A percentile compares a stretch with the other conserved stretches of the same genome.
Conservation (phyloP, 2,329 filamentous ascomycete genomes). For the Cadophora sp. region DNA sequence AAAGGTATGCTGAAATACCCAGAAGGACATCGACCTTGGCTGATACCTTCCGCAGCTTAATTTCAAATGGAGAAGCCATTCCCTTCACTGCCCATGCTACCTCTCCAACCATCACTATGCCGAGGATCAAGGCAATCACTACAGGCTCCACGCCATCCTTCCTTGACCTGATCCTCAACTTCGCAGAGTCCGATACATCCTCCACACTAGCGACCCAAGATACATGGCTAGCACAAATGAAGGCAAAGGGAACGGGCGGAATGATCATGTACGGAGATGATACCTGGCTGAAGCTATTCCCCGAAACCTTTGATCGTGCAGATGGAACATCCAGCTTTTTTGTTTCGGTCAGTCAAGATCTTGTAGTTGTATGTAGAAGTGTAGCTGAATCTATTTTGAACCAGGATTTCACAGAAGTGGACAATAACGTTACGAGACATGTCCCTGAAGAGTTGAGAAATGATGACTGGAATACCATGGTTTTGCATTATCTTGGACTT, state of each 20-base stretch:
- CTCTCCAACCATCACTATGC: conserved; percentile 99
- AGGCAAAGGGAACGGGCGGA: conserved; percentile 72
- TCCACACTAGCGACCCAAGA: conserved; percentile 89
- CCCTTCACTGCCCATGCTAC: conserved; percentile 96
- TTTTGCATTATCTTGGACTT: conserved; percentile 93
- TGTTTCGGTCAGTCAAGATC: conserved; percentile 75
- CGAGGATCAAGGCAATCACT: conserved; percentile 94
- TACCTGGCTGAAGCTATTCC: conserved; percentile 97
- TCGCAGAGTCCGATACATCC: conserved; percentile 91
- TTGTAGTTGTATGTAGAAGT: conserved; percentile 36
- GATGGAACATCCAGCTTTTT: conserved; percentile 99
- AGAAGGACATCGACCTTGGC: background rate
- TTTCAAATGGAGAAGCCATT: conserved; percentile 76
- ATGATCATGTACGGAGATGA: conserved; percentile 97
- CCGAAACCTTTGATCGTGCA: conserved; percentile 80
- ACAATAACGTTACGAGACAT: conserved; percentile 95
- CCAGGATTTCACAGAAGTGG: conserved; percentile 96
- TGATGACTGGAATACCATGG: conserved; percentile 89
- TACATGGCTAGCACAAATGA: conserved; percentile 95
- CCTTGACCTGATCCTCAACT: conserved; percentile 94
- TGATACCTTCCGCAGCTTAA: conserved; percentile 36
- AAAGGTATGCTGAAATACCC: conserved; percentile 64
- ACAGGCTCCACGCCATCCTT: conserved; percentile 99
- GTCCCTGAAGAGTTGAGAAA: conserved; percentile 76
- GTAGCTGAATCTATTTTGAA: conserved; percentile 39